Evolutionary conservation across 371 early-diverging fungal species (phyloP).

Genomic region (Neoconidiobolus thromboides): DNA sequence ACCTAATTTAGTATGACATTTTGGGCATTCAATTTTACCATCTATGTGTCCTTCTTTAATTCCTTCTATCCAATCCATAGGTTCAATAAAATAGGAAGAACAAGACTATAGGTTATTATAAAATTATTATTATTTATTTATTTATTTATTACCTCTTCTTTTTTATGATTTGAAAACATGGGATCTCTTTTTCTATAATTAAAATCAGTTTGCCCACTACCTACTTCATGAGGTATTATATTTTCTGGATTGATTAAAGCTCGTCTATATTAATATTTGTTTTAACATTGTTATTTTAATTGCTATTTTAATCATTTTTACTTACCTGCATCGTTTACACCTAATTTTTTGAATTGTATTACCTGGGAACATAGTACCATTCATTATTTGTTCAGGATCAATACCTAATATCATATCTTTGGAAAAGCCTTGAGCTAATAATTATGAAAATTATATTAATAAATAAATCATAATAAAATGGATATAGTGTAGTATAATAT

Average conservation of each 20-base stretch:
- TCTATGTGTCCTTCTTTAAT: slow-evolving; percentile 33
- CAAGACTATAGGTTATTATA: slow-evolving; percentile 21
- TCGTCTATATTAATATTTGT: slow-evolving; percentile 17
- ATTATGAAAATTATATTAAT: background rate
- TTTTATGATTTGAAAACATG: slow-evolving; percentile 16
- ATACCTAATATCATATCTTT: slow-evolving; percentile 24
- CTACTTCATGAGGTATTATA: slow-evolving; percentile 47
- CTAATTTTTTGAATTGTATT: slow-evolving; percentile 8
- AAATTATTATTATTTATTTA: background rate
- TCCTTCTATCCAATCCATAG: slow-evolving; percentile 63
- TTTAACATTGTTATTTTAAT: too few species aligned
- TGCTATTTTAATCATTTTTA: slow-evolving; percentile 11
- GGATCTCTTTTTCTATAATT: slow-evolving; percentile 43
- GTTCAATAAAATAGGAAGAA: slow-evolving; percentile 65
- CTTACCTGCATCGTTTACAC: slow-evolving; percentile 25
- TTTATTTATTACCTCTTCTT: background rate
- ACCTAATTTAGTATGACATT: slow-evolving; percentile 65
- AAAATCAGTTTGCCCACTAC: slow-evolving; percentile 49
- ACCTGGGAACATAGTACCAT: slow-evolving; percentile 5
- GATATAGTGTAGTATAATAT: too few species aligned
- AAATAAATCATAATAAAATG: too few species aligned
- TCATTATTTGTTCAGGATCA: slow-evolving; percentile 19
- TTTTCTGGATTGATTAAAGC: slow-evolving; percentile 31
- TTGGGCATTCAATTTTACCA: slow-evolving; percentile 64
- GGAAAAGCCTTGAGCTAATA: slow-evolving; percentile 20